phyloP scores from a whole-genome alignment of 1,284 basidiomycete species.

The Athelia sp. region DNA sequence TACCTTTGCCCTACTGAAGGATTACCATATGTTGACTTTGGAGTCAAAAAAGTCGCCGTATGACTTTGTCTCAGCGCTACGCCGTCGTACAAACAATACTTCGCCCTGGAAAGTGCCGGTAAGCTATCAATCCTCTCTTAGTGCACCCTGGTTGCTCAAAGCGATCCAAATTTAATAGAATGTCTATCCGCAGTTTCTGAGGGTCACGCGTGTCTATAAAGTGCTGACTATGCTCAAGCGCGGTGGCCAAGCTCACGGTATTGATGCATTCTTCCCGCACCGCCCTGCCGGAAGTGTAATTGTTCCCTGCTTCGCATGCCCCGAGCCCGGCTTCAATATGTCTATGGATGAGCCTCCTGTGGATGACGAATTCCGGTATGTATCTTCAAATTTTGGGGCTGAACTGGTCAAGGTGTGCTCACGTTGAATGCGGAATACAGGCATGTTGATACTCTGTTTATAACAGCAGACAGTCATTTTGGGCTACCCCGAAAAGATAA shows the following conservation, averaged over 20 bases:
- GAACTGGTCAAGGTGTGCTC: not conserved
- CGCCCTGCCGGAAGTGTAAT: constrained; percentile 15
- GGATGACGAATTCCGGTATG: constrained; percentile 8
- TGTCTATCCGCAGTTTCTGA: constrained; percentile 16
- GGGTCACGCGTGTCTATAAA: constrained; percentile 18
- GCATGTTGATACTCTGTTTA: constrained; percentile 8
- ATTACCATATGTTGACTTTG: constrained; percentile 21
- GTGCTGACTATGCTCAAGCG: constrained; percentile 13
- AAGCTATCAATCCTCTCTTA: constrained; percentile 3
- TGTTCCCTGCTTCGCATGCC: constrained; percentile 23
- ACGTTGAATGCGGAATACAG: not conserved
- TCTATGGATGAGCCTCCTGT: constrained; percentile 7
- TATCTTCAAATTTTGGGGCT: not conserved
- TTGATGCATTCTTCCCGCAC: constrained; percentile 15
- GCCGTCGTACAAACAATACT: constrained; percentile 13
- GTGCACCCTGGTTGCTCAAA: too few species aligned
- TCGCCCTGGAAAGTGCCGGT: constrained; percentile 13
- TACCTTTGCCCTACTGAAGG: constrained; percentile 21
- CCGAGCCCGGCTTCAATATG: constrained; percentile 23
- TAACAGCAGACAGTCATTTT: constrained; percentile 21
- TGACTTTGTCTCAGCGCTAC: constrained; percentile 19
- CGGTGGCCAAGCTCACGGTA: constrained; percentile 19
- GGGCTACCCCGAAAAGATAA: constrained; percentile 19
- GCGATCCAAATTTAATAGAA: constrained; percentile 11
- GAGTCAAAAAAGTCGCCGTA: constrained; percentile 18